Base-by-base conservation (phyloP, 176 grass and related monocot genomes). In the Raddia distichophylla region DNA sequence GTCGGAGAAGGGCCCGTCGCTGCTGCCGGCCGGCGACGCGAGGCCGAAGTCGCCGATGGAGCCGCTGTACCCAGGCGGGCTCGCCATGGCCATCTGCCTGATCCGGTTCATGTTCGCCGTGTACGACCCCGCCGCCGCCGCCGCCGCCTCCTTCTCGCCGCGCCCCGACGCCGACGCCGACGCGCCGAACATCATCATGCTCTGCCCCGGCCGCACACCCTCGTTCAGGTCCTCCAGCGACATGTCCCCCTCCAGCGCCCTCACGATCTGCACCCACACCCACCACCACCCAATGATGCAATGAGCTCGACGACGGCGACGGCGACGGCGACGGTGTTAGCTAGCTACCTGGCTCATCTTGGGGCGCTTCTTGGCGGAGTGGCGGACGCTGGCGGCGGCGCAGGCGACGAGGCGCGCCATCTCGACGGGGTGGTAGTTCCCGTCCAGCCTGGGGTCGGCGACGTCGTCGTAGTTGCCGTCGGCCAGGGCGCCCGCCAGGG, bases 201-300 rank as follows among this genome's bases (percentile, higher is more conserved):
- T 95, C 49, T 90, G 86, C 60, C 93, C 96, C 16, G 84, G 81
- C 60, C 77, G 85, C 81, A 89, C 32, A 69, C 86, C 92, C 47
- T 91, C 86, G 51, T 87, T 91, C 22, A 94, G 71, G 81, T 91
- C 92, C 77, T 94, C 92, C 16, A 91, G 61, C 27, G 89, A 89
- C 67, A 94, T 66, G 14, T 83, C 87, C 9, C 92, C 92, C 69
- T 94, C 87, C 73, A 94, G 18, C 55, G 92, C 92, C 68, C 87
- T 75, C 60, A 94, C 89, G 52, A 94, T 89, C 87, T 93, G 64
- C 80, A 80, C 51, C 51, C 57, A 35, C 0, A 60, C 3, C 51
- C 51, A 80, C 34, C 62, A 8, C 20, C 5, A 3, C 14, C 4
- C 1, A 40, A 40, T 40, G 37, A 5, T 40, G 37, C 37, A 40